Evolutionary conservation across 2,329 filamentous ascomycete genomes (phyloP).

Genomic region (Aureobasidium lini): DNA sequence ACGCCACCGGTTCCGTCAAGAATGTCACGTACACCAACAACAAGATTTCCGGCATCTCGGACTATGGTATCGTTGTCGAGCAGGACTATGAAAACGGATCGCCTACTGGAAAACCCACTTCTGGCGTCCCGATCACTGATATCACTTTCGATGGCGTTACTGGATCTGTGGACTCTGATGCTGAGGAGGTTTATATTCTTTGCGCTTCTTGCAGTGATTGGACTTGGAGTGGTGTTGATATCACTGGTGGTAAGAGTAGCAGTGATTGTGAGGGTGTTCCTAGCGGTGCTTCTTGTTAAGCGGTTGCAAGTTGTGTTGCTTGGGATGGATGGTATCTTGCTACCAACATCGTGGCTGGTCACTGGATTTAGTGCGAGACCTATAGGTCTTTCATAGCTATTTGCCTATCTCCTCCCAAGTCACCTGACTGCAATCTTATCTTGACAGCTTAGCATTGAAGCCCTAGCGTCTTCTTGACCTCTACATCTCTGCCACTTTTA

Average conservation of each 20-base stretch:
- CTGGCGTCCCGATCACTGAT: slow-evolving; percentile 47
- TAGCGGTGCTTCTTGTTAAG: slow-evolving; percentile 26
- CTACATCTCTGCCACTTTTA: no score
- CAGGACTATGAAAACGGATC: slow-evolving; percentile 50
- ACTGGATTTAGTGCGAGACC: no score
- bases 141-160: slow-evolving; percentile 38
- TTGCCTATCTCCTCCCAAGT: no score
- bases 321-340: no score
- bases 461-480: no score
- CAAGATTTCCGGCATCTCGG: slow-evolving; percentile 41
- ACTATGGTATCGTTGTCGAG: slow-evolving; percentile 51
- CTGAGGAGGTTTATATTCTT: slow-evolving; percentile 43
- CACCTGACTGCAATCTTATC: no score
- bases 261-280: slow-evolving; percentile 36
- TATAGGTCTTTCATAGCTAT: no score
- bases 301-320: no score
- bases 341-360: no score
- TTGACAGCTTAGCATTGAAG: no score
- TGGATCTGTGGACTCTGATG: slow-evolving; percentile 35
- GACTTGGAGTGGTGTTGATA: slow-evolving; percentile 42
- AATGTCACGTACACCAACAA: slow-evolving; percentile 49
- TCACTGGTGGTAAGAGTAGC: slow-evolving; percentile 46
- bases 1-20: slow-evolving; percentile 44
- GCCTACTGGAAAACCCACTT: slow-evolving; percentile 37
- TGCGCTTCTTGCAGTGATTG: slow-evolving; percentile 48